Evolutionary conservation across 1,284 basidiomycete species (phyloP).

Genomic region (Ustilago vetiveriae): DNA sequence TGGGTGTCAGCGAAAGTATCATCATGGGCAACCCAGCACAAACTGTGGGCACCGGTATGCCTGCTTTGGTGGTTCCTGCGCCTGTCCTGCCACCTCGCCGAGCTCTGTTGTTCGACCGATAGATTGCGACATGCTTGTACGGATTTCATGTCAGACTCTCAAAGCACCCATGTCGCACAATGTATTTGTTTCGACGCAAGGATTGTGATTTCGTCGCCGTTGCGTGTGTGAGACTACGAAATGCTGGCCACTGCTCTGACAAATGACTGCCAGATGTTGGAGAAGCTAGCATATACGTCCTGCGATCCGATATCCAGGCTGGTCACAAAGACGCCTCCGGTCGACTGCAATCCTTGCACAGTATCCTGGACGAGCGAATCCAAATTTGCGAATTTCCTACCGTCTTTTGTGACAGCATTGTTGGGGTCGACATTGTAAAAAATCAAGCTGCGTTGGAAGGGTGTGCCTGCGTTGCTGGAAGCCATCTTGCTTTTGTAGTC

Average conservation of each 20-base stretch:
- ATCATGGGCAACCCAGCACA: slow-evolving; percentile 99
- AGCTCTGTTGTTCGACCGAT: slow-evolving; percentile 56
- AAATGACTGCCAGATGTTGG: slow-evolving; percentile 15
- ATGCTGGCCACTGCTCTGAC: slow-evolving; percentile 5
- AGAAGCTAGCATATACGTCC: slow-evolving; percentile 23
- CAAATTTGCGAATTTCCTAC: slow-evolving; percentile 1
- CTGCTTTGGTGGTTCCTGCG: slow-evolving; percentile 47
- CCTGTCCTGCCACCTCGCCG: slow-evolving; percentile 51
- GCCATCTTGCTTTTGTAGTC: slow-evolving; percentile 8
- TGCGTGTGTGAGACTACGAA: no score
- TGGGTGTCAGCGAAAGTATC: slow-evolving; percentile 98
- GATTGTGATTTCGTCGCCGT: no score
- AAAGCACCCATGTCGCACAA: no score
- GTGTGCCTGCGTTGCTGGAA: neutral
- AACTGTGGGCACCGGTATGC: slow-evolving; percentile 86
- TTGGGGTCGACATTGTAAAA: slow-evolving; percentile 18
- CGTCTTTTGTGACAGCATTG: slow-evolving; percentile 14
- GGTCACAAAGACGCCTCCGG: slow-evolving; percentile 18
- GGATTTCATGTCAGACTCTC: neutral
- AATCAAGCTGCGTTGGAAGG: slow-evolving; percentile 18
- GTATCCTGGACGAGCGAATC: slow-evolving; percentile 7
- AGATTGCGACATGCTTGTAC: neutral
- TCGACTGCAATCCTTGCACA: slow-evolving; percentile 2
- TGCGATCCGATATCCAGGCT: slow-evolving; percentile 9
- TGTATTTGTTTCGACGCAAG: no score